Evolutionary conservation across 345 rosid genomes (phyloP).

Genomic region (Murraya koenigii): DNA sequence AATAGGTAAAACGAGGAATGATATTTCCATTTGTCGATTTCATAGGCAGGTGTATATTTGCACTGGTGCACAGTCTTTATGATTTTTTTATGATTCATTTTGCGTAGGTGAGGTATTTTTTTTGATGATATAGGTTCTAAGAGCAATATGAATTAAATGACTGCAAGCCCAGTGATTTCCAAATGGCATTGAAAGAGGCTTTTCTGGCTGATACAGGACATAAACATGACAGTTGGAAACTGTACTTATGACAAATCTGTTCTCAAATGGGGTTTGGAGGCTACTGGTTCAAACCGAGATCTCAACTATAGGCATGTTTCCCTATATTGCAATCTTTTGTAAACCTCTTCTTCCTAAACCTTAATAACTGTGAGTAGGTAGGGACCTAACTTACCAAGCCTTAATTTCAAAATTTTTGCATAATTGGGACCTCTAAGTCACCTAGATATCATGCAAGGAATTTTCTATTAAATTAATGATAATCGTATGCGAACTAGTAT

Average conservation of each 20-base stretch:
- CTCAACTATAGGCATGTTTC: slow-evolving; percentile 60
- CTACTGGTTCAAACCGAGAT: slow-evolving; percentile 74
- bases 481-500: neutral
- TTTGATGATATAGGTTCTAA: slow-evolving; percentile 51
- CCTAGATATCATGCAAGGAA: neutral
- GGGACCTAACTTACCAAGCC: neutral
- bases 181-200: slow-evolving; percentile 87
- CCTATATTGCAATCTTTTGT: neutral
- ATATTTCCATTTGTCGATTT: slow-evolving; percentile 87
- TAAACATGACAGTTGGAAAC: slow-evolving; percentile 79
- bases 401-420: neutral
- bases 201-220: slow-evolving; percentile 83
- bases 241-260: slow-evolving; percentile 53
- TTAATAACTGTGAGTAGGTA: neutral
- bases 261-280: slow-evolving; percentile 66
- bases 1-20: slow-evolving; percentile 84
- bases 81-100: slow-evolving; percentile 1
- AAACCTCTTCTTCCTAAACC: neutral
- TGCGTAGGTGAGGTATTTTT: slow-evolving; percentile 19
- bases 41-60: slow-evolving; percentile 56
- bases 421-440: neutral
- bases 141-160: slow-evolving; percentile 66
- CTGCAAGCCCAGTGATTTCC: slow-evolving; percentile 57
- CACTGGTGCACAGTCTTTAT: neutral
- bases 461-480: neutral